Evolutionary conservation across 2,329 filamentous ascomycete species (phyloP).

Genomic region (Lecanicillium sp.): DNA sequence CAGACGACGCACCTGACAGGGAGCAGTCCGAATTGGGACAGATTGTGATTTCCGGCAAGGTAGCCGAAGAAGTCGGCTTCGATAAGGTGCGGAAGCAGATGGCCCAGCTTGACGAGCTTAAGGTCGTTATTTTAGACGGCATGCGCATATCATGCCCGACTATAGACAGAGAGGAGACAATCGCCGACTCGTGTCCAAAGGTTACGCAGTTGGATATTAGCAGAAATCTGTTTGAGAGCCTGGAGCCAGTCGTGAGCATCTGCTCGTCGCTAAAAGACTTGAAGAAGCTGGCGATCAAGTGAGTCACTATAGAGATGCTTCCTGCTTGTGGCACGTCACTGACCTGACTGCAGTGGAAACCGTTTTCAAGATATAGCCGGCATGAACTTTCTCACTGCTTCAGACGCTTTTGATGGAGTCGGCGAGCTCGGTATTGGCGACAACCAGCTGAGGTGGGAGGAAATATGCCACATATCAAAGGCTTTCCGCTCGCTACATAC

Average conservation of each 20-base stretch:
- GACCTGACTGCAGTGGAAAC: constrained; percentile 54
- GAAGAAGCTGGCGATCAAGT: constrained; percentile 64
- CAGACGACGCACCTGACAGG: constrained; percentile 39
- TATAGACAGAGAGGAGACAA: constrained; percentile 24
- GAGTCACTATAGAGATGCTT: constrained; percentile 23
- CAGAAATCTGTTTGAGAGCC: constrained; percentile 67
- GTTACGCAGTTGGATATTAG: constrained; percentile 79
- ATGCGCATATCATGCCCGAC: constrained; percentile 47
- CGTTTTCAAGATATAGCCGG: constrained; percentile 47
- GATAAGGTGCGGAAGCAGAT: constrained; percentile 82
- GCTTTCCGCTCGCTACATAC: constrained; percentile 45
- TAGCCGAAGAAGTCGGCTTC: constrained; percentile 90
- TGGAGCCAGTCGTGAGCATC: constrained; percentile 61
- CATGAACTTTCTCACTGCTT: constrained; percentile 22
- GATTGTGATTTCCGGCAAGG: constrained; percentile 69
- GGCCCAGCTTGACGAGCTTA: constrained; percentile 69
- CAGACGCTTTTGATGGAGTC: constrained; percentile 40
- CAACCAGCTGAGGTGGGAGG: constrained; percentile 57
- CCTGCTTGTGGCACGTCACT: constrained; percentile 1
- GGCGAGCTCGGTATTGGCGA: constrained; percentile 59
- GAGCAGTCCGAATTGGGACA: constrained; percentile 32
- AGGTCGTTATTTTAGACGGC: constrained; percentile 75
- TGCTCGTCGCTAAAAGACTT: constrained; percentile 63
- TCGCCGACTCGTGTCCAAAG: constrained; percentile 50
- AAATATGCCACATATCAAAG: constrained; percentile 46